Base-by-base conservation (phyloP, 805 yeast species). In the Candida coleopterorum region DNA sequence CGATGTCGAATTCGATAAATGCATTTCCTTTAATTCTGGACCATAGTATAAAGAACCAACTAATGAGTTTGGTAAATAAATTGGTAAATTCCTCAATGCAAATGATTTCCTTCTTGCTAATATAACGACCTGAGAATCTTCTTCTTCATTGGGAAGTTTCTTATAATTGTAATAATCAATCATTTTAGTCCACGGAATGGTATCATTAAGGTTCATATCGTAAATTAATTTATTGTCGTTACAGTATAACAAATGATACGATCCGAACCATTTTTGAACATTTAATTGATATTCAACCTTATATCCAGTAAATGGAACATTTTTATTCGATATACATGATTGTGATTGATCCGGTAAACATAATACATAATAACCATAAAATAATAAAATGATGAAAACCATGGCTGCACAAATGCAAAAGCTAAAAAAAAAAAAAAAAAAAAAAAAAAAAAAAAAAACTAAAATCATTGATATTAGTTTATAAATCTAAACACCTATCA, bases 191-290 rank as follows among this genome's bases (percentile, higher is more conserved):
- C 62, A 57, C 1, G 62, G 62, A 21, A 57, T 54, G 4, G 46
- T 27, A 21, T 38, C 37, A 28, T 44, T 46, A 12, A 52, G 33
- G 10, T 38, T 33, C 14, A 31, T 24, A 31, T 52, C 59, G 18
- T 38, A 47, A 11, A 55, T 44, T 14, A 56, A 35, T 25, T 50
- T 55, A 33, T 56, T 57, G 34, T 60, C 64, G 25, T 48, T 48
- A 33, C 64, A 61, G 34, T 57, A 53, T 8, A 58, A 32, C 12
- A 61, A 40, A 33, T 50, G 54, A 35, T 46, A 57, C 16, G 48
- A 46, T 17, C 37, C 42, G 6, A 18, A 15, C 23, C 44, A 33
- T 3, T 38, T 32, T 9, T 38, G 36, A n/a, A 47, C 9, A 27
- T 32, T 20, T 32, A 49, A 32, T 42, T 54, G 53, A 38, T 42